phyloP scores from a whole-genome alignment of 768 basidiomycete genomes.

The Macrocybe gigantea region DNA sequence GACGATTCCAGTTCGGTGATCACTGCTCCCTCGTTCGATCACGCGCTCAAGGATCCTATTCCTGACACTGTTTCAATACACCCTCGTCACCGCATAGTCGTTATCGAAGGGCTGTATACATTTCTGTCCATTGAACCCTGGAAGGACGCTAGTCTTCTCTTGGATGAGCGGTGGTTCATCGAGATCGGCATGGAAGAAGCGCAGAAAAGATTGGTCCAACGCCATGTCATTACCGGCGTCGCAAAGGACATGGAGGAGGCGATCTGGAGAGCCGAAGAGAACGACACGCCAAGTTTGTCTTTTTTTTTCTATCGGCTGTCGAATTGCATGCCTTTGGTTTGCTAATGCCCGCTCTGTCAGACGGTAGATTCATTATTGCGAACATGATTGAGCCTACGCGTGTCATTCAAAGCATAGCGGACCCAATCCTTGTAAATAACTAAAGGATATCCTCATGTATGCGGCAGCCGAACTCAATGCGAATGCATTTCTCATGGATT shows the following conservation, averaged over 20 bases:
- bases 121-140: conserved; percentile 73
- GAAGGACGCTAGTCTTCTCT: conserved; percentile 51
- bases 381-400: conserved; percentile 42
- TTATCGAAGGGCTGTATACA: conserved; percentile 90
- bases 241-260: conserved; percentile 61
- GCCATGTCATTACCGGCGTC: conserved; percentile 79
- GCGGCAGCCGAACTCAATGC: too few species aligned
- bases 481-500: too few species aligned
- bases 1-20: conserved; percentile 22
- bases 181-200: conserved; percentile 52
- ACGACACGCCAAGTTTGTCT: conserved; percentile 67
- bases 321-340: too few species aligned
- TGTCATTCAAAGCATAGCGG: conserved; percentile 30
- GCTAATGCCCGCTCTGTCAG: conserved; percentile 15
- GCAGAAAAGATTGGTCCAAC: conserved; percentile 50
- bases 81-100: conserved; percentile 66
- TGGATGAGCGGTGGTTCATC: conserved; percentile 81
- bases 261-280: conserved; percentile 63
- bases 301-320: neutral
- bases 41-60: conserved; percentile 81
- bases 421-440: conserved; percentile 8
- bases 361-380: conserved; percentile 37
- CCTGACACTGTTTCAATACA: conserved; percentile 52
- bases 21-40: conserved; percentile 81
- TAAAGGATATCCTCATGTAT: too few species aligned